Base-by-base conservation (phyloP, 106 monocot genomes). In the Cymbidium sinense region DNA sequence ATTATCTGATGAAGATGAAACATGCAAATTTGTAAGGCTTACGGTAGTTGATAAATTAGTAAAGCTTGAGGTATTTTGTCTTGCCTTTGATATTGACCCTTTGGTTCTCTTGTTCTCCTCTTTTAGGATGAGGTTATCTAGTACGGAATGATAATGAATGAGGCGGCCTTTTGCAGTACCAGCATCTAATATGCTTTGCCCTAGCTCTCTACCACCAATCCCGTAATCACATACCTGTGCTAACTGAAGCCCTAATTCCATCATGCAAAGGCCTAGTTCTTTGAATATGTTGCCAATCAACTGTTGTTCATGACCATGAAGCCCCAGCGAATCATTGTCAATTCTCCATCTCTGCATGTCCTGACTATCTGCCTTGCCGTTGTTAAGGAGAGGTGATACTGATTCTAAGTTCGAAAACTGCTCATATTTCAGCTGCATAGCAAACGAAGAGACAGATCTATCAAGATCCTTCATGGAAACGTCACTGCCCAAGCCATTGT, bases 401-500 rank as follows among this genome's bases (percentile, higher is more conserved):
- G 71, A 76, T 65, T 61, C 76, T 25, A 73, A 69, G 34, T 5
- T 6, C 8, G 50, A 58, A 78, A 86, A 55, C 50, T 67, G 37
- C 27, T 25, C 21, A 70, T 88, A 83, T 15, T 86, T 87, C 74
- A 98, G 70, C 73, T 92, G 89, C 77, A 77, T 71, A 12, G 94
- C 91, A 74, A 92, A 98, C 5, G 96, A 94, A 15, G 96, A 98
- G 12, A 98, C 96, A 30, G 20, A 78, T 64, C 96, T 89, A 69
- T 94, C 80, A n/a, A 77, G 82, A 78, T 91, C 83, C 84, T 92
- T 98, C 39, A 98, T 75, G 25, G 91, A 79, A 39, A 98, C 96
- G 84, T 98, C 96, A 81, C 86, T 98, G 28, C 94, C 94, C 70
- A 98, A 82, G 18, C 87, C 91, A 88, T 94, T 94, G 29, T 84